Conservation (phyloP, 441 rosid genomes). For the Lepidium campestre region DNA sequence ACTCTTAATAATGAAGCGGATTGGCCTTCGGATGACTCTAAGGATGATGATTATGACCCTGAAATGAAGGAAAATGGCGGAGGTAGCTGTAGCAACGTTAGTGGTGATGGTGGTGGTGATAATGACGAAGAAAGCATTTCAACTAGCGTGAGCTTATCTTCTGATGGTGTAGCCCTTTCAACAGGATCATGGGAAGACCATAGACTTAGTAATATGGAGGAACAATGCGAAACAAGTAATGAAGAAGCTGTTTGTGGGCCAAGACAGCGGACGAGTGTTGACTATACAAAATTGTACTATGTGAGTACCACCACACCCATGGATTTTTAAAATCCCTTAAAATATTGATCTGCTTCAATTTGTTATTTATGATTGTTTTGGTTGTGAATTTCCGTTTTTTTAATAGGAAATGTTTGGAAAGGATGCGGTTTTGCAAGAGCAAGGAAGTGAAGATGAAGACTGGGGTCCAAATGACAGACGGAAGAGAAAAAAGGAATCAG, state of each 20-base stretch:
- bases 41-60: conserved; percentile 89
- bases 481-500: conserved; percentile 73
- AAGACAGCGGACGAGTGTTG: conserved; percentile 76
- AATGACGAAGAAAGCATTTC: conserved; percentile 49
- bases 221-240: conserved; percentile 57
- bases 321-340: not conserved
- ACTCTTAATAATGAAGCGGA: conserved; percentile 60
- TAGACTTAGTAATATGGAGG: conserved; percentile 36
- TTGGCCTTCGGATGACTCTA: conserved; percentile 99
- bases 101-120: conserved; percentile 46
- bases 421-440: conserved; percentile 68
- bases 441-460: conserved; percentile 93
- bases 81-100: conserved; percentile 30
- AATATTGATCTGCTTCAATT: not conserved
- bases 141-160: conserved; percentile 77
- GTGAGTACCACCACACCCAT: conserved; percentile 42
- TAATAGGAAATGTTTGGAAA: conserved; percentile 95
- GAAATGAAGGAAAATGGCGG: conserved; percentile 43
- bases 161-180: conserved; percentile 51
- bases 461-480: conserved; percentile 93
- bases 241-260: conserved; percentile 63
- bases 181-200: conserved; percentile 46
- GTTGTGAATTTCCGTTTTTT: not conserved
- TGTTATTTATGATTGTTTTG: conserved; percentile 2
- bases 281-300: conserved; percentile 77